Base-by-base conservation (phyloP, 2,329 filamentous ascomycete genomes). In the Rhytidhysteron rufulum region DNA sequence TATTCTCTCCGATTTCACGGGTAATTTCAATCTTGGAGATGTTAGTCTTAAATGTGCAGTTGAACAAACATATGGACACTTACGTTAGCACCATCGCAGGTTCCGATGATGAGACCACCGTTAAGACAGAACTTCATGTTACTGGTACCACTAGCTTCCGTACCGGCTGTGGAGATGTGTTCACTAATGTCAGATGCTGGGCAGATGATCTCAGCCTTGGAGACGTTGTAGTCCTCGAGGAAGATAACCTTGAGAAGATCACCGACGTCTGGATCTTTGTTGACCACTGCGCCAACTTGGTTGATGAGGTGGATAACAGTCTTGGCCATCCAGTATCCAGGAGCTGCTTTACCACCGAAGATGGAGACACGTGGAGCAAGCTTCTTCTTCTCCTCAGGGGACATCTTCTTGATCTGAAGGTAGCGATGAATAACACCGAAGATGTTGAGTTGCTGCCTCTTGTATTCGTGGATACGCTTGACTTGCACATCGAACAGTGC, bases 61-160 rank as follows among this genome's bases (percentile, higher is more conserved):
- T 27, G 19, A 29, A 20, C 31, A 18, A 18, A 19, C 2, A 5
- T 24, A 18, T 6, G 18, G 19, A 31, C 10, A 74, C 84, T 77
- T 76, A 93, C 88, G 61, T 98, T 98, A 48, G 93, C 93, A 62
- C 93, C 93, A 59, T 98, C 93, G 63, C 91, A 96, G 16, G 93
- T 98, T 55, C 93, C 93, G 54, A 98, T 98, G 59, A 98, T 95
- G 46, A 98, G 75, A 49, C 93, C 93, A 49, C 93, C 93, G 58
- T 97, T 98, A 58, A 98, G 77, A 11, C 96, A 93, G 66, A 98
- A 98, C 70, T 98, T 98, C 93, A 98, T 98, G 80, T 98, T 98
- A 60, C 88, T 95, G 10, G 89, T 95, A 48, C 91, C 91, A 49
- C 75, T 80, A 19, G 79, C 82, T 55, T 98, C 93, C 1, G 93